Percentiles rank a stretch among this genome's conserved stretches.
phyloP scores from a whole-genome alignment of 1,139 yeast genomes.

The Yamadazyma sp. region DNA sequence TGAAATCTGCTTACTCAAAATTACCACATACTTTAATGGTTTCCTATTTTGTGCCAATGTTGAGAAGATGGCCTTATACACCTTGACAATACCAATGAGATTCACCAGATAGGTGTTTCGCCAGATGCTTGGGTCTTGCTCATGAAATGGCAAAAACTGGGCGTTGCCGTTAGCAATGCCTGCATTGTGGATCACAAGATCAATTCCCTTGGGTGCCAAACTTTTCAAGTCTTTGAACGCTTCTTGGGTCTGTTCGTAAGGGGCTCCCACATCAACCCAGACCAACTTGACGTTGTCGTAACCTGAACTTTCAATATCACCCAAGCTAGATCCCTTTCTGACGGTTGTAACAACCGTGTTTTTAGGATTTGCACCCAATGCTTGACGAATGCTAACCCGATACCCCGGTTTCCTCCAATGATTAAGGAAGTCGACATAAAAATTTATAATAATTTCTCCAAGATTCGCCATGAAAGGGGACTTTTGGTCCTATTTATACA shows the following conservation, averaged over 20 bases:
- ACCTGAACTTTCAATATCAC: conserved; percentile 1
- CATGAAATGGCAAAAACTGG: too few species aligned
- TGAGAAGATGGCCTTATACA: conserved; percentile 10
- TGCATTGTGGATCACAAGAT: conserved; percentile 9
- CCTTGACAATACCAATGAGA: conserved; percentile 8
- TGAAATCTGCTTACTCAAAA: conserved; percentile 6
- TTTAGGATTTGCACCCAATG: conserved; percentile 4
- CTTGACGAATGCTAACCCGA: conserved; percentile 9
- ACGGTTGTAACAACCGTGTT: conserved; percentile 7
- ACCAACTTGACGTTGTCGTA: conserved; percentile 8
- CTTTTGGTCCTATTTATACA: too few species aligned
- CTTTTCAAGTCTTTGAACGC: conserved; percentile 5
- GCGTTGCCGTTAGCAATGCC: not conserved
- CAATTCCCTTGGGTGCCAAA: conserved; percentile 6
- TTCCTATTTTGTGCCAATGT: conserved; percentile 7
- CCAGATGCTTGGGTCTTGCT: too few species aligned
- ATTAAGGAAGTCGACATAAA: too few species aligned
- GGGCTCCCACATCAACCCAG: conserved; percentile 2
- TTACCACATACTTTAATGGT: conserved; percentile 6
- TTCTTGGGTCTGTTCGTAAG: not conserved
- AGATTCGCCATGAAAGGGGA: too few species aligned
- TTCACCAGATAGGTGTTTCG: conserved; percentile 5
- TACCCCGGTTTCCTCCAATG: conserved; percentile 6
- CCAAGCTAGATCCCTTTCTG: conserved; percentile 5
- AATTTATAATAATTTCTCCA: too few species aligned